Percentiles rank a stretch among this genome's conserved stretches.
Conservation (phyloP, 306 rosid genomes). For the Malus sylvestris region DNA sequence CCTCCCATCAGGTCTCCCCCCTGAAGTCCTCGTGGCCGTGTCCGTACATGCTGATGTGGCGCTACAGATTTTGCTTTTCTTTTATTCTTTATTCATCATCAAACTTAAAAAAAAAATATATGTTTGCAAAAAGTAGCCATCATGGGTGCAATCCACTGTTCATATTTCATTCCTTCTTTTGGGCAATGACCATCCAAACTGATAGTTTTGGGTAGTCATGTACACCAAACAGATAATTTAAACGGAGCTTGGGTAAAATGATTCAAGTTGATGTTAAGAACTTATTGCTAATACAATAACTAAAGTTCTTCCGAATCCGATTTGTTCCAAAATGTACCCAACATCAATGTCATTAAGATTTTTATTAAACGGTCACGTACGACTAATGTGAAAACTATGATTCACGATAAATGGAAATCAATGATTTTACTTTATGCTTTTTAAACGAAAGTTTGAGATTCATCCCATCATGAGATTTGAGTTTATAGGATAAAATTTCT, state of each 20-base stretch:
- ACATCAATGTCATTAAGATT: too few species aligned
- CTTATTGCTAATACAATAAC: neutral
- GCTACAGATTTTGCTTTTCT: neutral
- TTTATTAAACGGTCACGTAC: too few species aligned
- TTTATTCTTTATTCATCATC: neutral
- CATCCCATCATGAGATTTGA: neutral
- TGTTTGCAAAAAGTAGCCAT: neutral
- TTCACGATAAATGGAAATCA: neutral
- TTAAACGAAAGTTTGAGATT: neutral
- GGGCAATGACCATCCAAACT: neutral
- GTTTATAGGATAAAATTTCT: neutral
- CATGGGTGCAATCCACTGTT: neutral
- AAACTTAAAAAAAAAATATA: neutral
- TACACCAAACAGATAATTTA: neutral
- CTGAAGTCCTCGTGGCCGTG: conserved; percentile 10
- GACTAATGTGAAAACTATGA: too few species aligned
- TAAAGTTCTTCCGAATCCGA: neutral
- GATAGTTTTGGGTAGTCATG: neutral
- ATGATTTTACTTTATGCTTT: neutral
- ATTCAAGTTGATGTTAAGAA: neutral
- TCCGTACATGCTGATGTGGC: conserved; percentile 30
- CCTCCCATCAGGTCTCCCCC: conserved; percentile 9
- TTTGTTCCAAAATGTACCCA: neutral
- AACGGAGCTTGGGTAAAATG: neutral
- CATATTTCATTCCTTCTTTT: neutral